Base-by-base conservation (phyloP, 148 eudicot genomes). In the Diospyros kaki region DNA sequence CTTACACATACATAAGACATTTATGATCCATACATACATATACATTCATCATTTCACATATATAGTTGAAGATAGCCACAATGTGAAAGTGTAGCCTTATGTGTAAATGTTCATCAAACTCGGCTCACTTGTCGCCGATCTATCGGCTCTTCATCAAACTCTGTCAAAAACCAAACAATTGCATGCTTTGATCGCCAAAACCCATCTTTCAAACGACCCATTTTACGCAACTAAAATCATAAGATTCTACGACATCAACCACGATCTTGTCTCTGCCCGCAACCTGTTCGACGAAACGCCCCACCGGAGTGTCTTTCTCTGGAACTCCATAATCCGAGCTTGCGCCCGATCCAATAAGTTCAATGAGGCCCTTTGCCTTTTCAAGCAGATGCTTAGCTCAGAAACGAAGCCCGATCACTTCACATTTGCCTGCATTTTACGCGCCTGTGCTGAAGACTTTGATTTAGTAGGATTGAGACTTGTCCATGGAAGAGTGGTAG, bases 291-390 rank as follows among this genome's bases (percentile, higher is more conserved):
- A 86, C 1, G 82, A 83, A 91, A 87, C 53, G 79, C 87, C 94
- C 17, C 46, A 85, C 55, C 71, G 82, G 77, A 93, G 86, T 64
- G 81, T 88, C 17, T 93, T 76, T 75, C 91, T 93, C 41, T 93
- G 94, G 93, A 91, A 91, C 79, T 94, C 97, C 58, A 85, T 91
- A 28, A 91, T 94, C 68, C 83, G 93, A 83, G 89, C 97, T 15
- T 84, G 88, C 55, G 98, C 95, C 2, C 81, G 75, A 73, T 78
- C 74, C 66, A 77, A 86, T 65, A 78, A 83, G 54, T 88, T 89
- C 65, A 9, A 8, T 1, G 78, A 75, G 46, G 83, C 88, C 53
- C 83, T 91, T 74, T 11, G 38, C 17, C 90, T 91, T 39, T 88
- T 90, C 53, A 83, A 76, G 4, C 72, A 68, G 68, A 79, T 94